Base-by-base conservation (phyloP, 345 rosid genomes). In the Citrus trifoliata region DNA sequence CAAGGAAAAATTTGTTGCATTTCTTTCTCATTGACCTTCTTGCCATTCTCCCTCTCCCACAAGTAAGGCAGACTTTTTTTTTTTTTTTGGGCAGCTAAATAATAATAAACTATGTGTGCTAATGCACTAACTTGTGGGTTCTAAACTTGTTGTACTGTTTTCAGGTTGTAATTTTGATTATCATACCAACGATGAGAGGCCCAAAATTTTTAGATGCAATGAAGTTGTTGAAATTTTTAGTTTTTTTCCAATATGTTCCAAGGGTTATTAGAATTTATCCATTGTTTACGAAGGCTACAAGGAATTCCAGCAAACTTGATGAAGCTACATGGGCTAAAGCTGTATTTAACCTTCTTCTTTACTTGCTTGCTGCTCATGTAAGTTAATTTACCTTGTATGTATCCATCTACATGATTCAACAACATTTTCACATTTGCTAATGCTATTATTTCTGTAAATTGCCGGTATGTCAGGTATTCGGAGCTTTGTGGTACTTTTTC, bases 1-100 rank as follows among this genome's bases (percentile, higher is more conserved):
- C 55, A 16, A 27, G 12, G 56, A 73, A n/a, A 37, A 21, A 48
- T 69, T 55, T 72, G 30, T 33, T 22, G 16, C 22, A 25, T 19
- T 59, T n/a, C n/a, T 71, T 51, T 70, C 59, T 70, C 6, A 61
- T 84, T 25, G 92, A 89, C 76, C 78, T 89, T 77, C 90, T 87
- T 56, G 87, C 89, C 0, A 80, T 89, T 64, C 90, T 89, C 71
- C 92, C 88, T 10, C 82, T 86, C 2, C 87, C 88, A 12, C 88
- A 83, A 82, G 88, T 83, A 73, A 74, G 73, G 64, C 40, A 53
- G 32, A 42, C 67, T 55, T 13, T 42, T 40, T 51, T 18, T 0
- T 48, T 48, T 48, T 5, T 33, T 33, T 33, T 5, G 33, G 33
- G n/a, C 22, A 5, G 58, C 2, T 53, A 53, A 53, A 18, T 2